Percentiles rank a stretch among this genome's conserved stretches.
Conservation (phyloP, 2,329 filamentous ascomycete species). For the Basipetospora chlamydospora region DNA sequence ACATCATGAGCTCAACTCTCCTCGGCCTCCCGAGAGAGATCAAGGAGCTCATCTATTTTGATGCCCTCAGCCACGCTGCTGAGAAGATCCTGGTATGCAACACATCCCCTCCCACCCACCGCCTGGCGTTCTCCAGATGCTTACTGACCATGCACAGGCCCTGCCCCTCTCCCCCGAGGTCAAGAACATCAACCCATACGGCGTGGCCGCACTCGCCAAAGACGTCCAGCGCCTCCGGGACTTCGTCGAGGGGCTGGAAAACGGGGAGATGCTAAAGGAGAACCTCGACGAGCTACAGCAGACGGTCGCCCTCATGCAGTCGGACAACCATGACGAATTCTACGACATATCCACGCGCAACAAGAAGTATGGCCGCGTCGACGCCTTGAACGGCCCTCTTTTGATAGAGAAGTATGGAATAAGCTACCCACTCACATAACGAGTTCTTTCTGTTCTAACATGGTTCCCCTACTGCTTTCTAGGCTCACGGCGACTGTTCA, state of each 20-base stretch:
- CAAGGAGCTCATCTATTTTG: constrained; percentile 96
- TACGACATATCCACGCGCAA: constrained; percentile 84
- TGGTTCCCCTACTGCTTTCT: constrained; percentile 13
- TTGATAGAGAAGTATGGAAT: constrained; percentile 72
- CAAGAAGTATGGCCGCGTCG: constrained; percentile 86
- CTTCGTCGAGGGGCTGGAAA: constrained; percentile 78
- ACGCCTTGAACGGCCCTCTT: constrained; percentile 75
- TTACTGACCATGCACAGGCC: constrained; percentile 32
- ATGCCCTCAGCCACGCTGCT: constrained; percentile 81
- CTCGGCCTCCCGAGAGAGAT: constrained; percentile 89
- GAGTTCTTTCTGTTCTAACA: constrained; percentile 3
- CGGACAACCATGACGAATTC: constrained; percentile 89
- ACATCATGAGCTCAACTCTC: constrained; percentile 92
- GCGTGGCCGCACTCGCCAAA: constrained; percentile 63
- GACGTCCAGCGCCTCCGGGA: constrained; percentile 73
- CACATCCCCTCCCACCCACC: background rate
- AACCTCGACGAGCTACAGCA: constrained; percentile 89
- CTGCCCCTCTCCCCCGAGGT: constrained; percentile 68
- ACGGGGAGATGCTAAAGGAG: constrained; percentile 69
- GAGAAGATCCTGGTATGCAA: constrained; percentile 65
- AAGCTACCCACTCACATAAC: no score
- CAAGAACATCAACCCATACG: constrained; percentile 74
- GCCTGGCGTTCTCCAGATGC: constrained; percentile 9
- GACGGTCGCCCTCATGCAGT: constrained; percentile 75
- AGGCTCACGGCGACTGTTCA: constrained; percentile 52